Evolutionary conservation across 345 rosid genomes (phyloP).

Genomic region (Rhodamnia rubescens): DNA sequence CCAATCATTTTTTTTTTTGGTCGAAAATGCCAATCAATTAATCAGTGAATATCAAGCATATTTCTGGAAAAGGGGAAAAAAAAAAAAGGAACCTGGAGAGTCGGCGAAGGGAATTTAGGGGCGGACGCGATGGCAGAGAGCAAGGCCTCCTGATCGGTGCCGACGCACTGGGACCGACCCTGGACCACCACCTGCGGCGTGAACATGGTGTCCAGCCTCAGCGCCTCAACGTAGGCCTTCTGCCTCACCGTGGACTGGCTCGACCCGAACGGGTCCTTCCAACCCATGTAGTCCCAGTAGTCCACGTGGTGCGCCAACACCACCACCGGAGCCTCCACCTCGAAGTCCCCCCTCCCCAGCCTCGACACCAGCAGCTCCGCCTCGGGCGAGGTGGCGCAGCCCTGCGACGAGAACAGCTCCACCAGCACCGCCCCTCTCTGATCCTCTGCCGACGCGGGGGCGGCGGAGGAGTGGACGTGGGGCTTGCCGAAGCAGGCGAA

Average conservation of each 20-base stretch:
- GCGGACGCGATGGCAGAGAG: slow-evolving; percentile 42
- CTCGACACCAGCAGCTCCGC: slow-evolving; percentile 79
- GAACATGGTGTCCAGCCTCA: slow-evolving; percentile 75
- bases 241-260: slow-evolving; percentile 82
- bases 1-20: no score
- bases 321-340: slow-evolving; percentile 41
- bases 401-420: slow-evolving; percentile 90
- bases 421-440: slow-evolving; percentile 51
- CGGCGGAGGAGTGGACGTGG: slow-evolving; percentile 4
- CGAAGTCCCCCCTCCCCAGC: slow-evolving; percentile 86
- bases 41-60: not conserved
- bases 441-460: slow-evolving; percentile 19
- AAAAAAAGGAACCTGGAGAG: slow-evolving; percentile 33
- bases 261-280: slow-evolving; percentile 83
- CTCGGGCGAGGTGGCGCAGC: slow-evolving; percentile 69
- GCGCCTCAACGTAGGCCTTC: slow-evolving; percentile 77
- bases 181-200: slow-evolving; percentile 81
- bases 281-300: slow-evolving; percentile 89
- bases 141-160: slow-evolving; percentile 53
- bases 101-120: slow-evolving; percentile 53
- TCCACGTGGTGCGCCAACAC: slow-evolving; percentile 73
- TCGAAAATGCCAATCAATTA: no score
- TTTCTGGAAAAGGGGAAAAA: not conserved
- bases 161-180: slow-evolving; percentile 55
- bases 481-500: slow-evolving; percentile 52